A percentile compares a stretch with the other conserved stretches of the same genome.
These are phyloP conservation scores for Oryza meyeriana DNA, from an alignment of 176 grass and related monocot species.

Conservation along the genomic window DNA sequence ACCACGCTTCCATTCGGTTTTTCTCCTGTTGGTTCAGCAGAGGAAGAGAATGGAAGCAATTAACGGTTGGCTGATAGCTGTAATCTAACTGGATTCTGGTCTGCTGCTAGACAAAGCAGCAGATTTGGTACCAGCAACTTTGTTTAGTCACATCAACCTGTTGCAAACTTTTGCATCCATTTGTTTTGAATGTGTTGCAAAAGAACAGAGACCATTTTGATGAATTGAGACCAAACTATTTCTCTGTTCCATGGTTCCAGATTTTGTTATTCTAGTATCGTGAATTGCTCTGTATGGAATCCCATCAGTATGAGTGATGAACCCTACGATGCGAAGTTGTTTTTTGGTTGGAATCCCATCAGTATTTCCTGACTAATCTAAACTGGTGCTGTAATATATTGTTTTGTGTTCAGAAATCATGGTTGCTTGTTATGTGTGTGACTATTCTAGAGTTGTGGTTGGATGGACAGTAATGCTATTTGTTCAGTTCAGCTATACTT, in stretches of 20 bases:
- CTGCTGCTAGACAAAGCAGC: conserved; percentile 38
- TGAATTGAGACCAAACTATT: conserved; percentile 34
- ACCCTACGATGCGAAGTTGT: neutral
- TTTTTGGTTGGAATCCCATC: conserved; percentile 28
- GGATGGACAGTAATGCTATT: neutral
- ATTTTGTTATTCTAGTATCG: conserved; percentile 25
- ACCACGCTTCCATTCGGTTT: conserved; percentile 55
- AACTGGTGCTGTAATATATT: conserved; percentile 2
- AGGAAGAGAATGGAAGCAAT: conserved; percentile 59
- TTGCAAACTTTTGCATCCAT: conserved; percentile 33
- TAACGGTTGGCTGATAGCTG: conserved; percentile 37
- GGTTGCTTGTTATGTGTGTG: neutral
- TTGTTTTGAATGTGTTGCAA: conserved; percentile 34
- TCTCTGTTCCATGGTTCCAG: conserved; percentile 14
- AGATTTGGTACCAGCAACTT: conserved; percentile 35
- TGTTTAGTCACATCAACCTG: conserved; percentile 34
- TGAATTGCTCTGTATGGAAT: conserved; percentile 44
- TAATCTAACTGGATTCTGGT: conserved; percentile 44
- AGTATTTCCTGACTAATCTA: neutral
- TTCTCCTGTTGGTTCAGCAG: conserved; percentile 47
- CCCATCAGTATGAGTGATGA: neutral
- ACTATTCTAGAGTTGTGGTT: conserved; percentile 31
- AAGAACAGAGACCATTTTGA: conserved; percentile 37
- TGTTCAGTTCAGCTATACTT: conserved; percentile 27
- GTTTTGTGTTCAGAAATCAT: conserved; percentile 26